Evolutionary conservation across 2,329 filamentous ascomycete species (phyloP), one percentile per base, ranked within the genome.

Genomic region (Neocucurbitaria cava): DNA sequence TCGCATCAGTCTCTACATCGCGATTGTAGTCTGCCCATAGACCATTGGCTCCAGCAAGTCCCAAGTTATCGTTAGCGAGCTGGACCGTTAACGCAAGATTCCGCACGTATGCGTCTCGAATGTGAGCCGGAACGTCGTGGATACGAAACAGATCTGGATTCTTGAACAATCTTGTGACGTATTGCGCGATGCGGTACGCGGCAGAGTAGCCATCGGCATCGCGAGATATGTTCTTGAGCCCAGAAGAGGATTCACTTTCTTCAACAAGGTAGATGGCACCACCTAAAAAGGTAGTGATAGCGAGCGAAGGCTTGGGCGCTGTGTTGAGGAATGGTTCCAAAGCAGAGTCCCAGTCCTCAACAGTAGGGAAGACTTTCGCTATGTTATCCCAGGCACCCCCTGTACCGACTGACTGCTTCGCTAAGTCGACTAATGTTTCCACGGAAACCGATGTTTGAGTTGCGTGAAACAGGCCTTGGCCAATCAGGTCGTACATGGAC

Each of bases 101-200:
- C 23, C 76, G 77, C 33, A 84, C 77, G 3, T 85, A 66, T 2
- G 28, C 20, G 11, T 53, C 51, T 30, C 59, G 56, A 5, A 64
- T 26, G 2, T 66, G 58, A 15, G 42, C 36, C n/a, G 70, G 69
- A 5, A 72, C 49, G 54, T n/a, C 75, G 66, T 50, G 76, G 65
- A 45, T 72, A 58, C 38, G 74, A 70, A 39, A 72, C 43, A 35
- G 73, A 61, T 78, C 71, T 2, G 74, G 74, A 1, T 72, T 73
- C 17, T 77, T 76, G 28, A 92, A 70, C 0, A 95, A 71, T 44
- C 82, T 82, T 5, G 82, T 79, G 0, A 86, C 83, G 71, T 92
- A 96, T 44, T 89, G 81, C 1, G 89, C 86, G 78, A 96, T 90
- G 50, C 94, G 84, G 13, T 91, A 85, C 1, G 91, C 86, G 49